Base-by-base conservation (phyloP, 2,329 filamentous ascomycete species). In the Annulohypoxylon truncatum region DNA sequence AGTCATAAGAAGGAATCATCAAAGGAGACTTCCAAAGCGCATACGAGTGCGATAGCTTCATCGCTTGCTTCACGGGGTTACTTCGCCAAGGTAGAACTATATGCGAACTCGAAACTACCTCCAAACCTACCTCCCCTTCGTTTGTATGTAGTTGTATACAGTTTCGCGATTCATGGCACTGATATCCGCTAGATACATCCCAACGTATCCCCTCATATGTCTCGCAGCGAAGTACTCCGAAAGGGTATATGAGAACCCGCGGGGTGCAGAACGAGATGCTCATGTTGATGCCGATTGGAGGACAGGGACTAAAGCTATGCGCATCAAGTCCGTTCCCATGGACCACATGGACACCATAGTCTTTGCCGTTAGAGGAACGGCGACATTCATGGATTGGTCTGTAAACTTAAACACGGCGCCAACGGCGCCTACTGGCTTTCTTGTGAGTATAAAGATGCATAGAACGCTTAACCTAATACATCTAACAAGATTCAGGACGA, bases 361-460 rank as follows among this genome's bases (percentile, higher is more conserved):
- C 9, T 92, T 97, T 73, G 92, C 93, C 12, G 92, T 97, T 67
- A 88, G 93, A 18, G 93, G 93, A 18, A 93, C 90, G 0, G 88
- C 92, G 22, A 91, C 88, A 5, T 92, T 96, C 71, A 89, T 92
- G 81, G 93, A 97, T 79, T 97, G 93, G 93, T 87, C 91, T 1
- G 91, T 96, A 47, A 96, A 97, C 76, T 84, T 96, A 57, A 88
- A 92, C 52, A 87, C 87, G 1, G 87, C 85, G 0, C 92, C 92
- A 0, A 82, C 85, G 0, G 83, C 88, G 1, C 92, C 93, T 0
- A 76, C 75, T 0, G 87, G 86, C 1, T 96, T 96, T 75, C 82
- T 97, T 24, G 82, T 83, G 69, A 75, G 79, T 67, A 24, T 24
- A 28, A 13, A 18, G 4, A 10, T 18, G 35, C 29, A 13, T 40